Percentiles rank a stretch among this genome's conserved stretches.
Evolutionary conservation across 2,329 filamentous ascomycete genomes (phyloP).

Genomic region (Pseudogymnoascus sp.): DNA sequence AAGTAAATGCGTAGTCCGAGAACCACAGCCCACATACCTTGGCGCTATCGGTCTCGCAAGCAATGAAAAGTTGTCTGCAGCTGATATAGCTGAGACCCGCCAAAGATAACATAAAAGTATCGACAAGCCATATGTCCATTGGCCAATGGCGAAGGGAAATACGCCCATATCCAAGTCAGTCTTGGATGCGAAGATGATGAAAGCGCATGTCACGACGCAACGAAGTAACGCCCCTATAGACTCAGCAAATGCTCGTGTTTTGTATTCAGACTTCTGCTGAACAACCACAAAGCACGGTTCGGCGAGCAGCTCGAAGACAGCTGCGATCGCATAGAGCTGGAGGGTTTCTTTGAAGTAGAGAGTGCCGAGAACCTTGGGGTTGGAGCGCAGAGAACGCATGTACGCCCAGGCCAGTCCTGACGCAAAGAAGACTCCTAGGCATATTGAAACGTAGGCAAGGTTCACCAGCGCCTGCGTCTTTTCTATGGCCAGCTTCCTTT

Average conservation of each 20-base stretch:
- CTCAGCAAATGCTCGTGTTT: conserved; percentile 74
- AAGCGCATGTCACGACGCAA: conserved; percentile 66
- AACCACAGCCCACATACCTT: conserved; percentile 17
- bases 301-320: conserved; percentile 67
- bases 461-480: conserved; percentile 75
- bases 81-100: conserved; percentile 51
- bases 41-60: conserved; percentile 40
- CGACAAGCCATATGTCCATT: conserved; percentile 65
- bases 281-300: conserved; percentile 88
- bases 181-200: conserved; percentile 57
- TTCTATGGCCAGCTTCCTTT: conserved; percentile 23
- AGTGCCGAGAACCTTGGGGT: conserved; percentile 44
- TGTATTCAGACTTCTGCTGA: conserved; percentile 74
- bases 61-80: conserved; percentile 60
- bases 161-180: conserved; percentile 57
- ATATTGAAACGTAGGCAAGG: conserved; percentile 71
- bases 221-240: conserved; percentile 71
- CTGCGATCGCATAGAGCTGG: conserved; percentile 48
- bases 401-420: conserved; percentile 62
- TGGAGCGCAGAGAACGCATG: conserved; percentile 43
- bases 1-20: conserved; percentile 8
- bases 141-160: conserved; percentile 82
- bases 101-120: conserved; percentile 65
- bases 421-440: conserved; percentile 60
- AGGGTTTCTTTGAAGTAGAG: conserved; percentile 55